phyloP scores from a whole-genome alignment of 2,329 filamentous ascomycete species.

The Phyllachora maydis region DNA sequence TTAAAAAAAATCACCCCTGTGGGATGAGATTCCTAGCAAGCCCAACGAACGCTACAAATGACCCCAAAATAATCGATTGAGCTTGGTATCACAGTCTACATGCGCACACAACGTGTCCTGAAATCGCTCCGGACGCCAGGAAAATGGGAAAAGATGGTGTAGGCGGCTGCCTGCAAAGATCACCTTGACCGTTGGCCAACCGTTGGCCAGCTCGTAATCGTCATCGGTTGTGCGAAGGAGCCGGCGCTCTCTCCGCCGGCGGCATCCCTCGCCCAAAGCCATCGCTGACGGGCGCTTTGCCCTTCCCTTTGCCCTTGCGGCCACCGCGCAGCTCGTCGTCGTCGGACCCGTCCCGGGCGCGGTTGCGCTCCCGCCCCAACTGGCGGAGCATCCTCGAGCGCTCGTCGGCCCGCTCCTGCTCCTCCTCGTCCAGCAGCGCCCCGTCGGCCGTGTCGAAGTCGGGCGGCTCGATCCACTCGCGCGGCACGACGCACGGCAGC shows the following conservation, averaged over 20 bases:
- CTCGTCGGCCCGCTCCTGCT: conserved; percentile 31
- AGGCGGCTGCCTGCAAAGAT: no score
- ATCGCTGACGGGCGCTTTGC: conserved; percentile 20
- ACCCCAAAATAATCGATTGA: no score
- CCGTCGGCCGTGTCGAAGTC: conserved; percentile 56
- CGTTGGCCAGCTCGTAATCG: no score
- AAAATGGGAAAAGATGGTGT: no score
- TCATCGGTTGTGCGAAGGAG: no score
- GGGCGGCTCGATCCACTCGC: conserved; percentile 63
- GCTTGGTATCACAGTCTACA: no score
- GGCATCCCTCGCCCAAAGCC: conserved; percentile 28
- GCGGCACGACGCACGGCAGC: conserved; percentile 62
- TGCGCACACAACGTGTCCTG: no score
- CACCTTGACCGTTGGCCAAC: no score
- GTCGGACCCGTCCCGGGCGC: conserved; percentile 16
- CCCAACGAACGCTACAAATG: no score
- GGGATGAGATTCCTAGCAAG: no score
- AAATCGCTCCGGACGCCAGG: no score
- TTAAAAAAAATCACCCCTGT: no score
- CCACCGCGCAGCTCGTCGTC: conserved; percentile 21
- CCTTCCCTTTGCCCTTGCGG: conserved; percentile 20
- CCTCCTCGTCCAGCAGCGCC: conserved; percentile 38
- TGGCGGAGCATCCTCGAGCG: conserved; percentile 11
- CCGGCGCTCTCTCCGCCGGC: conserved; percentile 28
- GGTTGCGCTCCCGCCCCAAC: conserved; percentile 6